Conservation (phyloP, 2,329 filamentous ascomycete genomes). For the Xylogone sp. region DNA sequence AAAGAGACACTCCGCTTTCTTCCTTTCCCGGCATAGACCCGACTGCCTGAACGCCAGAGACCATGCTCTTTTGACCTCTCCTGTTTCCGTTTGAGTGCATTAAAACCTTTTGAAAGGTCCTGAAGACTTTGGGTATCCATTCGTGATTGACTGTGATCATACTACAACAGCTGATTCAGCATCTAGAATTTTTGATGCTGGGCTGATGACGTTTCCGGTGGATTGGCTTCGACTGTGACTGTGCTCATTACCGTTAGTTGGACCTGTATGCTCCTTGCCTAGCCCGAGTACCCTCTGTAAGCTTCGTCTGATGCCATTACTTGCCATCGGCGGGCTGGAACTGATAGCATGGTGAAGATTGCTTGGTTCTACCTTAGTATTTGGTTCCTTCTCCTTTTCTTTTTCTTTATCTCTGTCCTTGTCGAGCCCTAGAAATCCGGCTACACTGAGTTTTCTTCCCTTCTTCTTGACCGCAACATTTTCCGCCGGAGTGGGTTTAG, state of each 20-base stretch:
- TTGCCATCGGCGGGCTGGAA: neutral
- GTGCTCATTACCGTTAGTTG: neutral
- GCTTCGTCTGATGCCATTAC: slow-evolving; percentile 11
- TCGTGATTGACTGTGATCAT: neutral
- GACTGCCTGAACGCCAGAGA: too few species aligned
- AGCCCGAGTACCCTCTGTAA: slow-evolving; percentile 19
- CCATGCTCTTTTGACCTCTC: too few species aligned
- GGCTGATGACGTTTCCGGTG: neutral
- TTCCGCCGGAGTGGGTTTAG: slow-evolving; percentile 48
- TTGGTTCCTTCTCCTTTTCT: slow-evolving; percentile 3
- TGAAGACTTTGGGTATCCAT: too few species aligned
- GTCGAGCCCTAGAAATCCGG: slow-evolving; percentile 21
- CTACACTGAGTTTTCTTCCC: slow-evolving; percentile 22
- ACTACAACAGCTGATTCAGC: neutral
- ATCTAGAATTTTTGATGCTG: neutral
- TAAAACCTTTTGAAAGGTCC: too few species aligned
- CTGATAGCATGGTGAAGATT: too few species aligned
- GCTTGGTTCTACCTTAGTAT: neutral
- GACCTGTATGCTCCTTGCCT: neutral
- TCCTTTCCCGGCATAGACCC: too few species aligned
- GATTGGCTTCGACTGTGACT: neutral
- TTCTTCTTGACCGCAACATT: slow-evolving; percentile 12
- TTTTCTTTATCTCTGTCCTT: slow-evolving; percentile 4
- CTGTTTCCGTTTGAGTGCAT: too few species aligned
- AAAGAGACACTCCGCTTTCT: too few species aligned